Conservation (phyloP, 2,329 filamentous ascomycete genomes). For the Talaromyces sp. region DNA sequence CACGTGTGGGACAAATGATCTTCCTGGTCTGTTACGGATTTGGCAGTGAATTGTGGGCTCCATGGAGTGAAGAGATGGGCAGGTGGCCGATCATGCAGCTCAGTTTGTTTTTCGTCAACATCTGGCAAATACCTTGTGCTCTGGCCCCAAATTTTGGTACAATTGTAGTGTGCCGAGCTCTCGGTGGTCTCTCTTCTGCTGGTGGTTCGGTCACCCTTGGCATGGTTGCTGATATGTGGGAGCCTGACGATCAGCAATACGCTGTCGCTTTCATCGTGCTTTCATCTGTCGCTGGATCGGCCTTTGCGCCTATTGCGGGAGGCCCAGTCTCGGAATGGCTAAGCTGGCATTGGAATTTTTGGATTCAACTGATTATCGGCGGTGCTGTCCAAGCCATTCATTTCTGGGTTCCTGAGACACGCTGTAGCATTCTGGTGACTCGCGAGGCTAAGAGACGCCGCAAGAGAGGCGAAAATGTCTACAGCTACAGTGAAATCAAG, state of each 20-base stretch:
- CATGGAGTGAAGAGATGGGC: conserved; percentile 79
- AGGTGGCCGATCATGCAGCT: conserved; percentile 71
- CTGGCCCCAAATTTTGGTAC: conserved; percentile 68
- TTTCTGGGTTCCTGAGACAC: conserved; percentile 55
- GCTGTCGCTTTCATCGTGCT: conserved; percentile 60
- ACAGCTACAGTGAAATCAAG: conserved; percentile 69
- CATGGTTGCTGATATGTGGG: conserved; percentile 63
- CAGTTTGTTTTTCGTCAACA: conserved; percentile 69
- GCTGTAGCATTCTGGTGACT: conserved; percentile 57
- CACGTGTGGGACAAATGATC: conserved; percentile 68
- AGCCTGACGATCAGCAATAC: conserved; percentile 56
- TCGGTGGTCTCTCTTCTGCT: conserved; percentile 62
- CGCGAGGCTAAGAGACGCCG: conserved; percentile 56
- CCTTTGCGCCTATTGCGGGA: conserved; percentile 49
- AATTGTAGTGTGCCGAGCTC: conserved; percentile 64
- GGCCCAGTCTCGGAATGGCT: conserved; percentile 51
- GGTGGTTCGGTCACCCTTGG: conserved; percentile 64
- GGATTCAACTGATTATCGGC: conserved; percentile 60
- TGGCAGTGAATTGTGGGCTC: conserved; percentile 82
- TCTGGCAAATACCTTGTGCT: conserved; percentile 70
- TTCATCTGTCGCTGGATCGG: conserved; percentile 54
- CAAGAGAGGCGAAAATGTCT: conserved; percentile 59
- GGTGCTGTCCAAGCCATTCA: conserved; percentile 52
- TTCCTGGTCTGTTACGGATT: conserved; percentile 78
- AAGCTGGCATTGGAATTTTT: conserved; percentile 61